Base-by-base conservation (phyloP, 148 eudicot species). In the Silene uniflora region DNA sequence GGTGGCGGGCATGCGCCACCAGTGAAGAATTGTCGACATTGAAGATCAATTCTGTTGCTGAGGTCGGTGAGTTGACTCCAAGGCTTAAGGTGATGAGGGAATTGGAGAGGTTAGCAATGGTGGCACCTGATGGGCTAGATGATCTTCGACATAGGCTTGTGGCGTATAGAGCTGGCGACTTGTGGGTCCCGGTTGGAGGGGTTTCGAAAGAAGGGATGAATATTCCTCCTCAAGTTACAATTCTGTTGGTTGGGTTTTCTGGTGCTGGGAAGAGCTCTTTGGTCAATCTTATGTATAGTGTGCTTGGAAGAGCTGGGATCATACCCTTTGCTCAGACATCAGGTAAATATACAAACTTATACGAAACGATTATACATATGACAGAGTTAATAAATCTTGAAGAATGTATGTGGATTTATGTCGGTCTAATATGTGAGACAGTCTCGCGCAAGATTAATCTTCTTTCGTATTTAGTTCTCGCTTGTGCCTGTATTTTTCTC, bases 131-230 rank as follows among this genome's bases (percentile, higher is more conserved):
- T 16, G 90, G 90, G 1, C 80, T 89, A 2, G 89, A 87, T 22
- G 89, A 87, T 66, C 81, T 89, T 18, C 78, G 90, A 22, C 90
- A 89, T 72, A 83, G 83, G 83, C 85, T 89, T 11, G 61, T 89
- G 18, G 72, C 86, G 9, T 89, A 89, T 58, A 62, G 81, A 21
- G 81, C 89, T 5, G 93, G 93, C 5, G 93, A 89, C 73, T 79
- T 89, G 74, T 89, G 93, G 89, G 74, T 89, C 52, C 89, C 93
- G 0, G 74, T 83, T 32, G 93, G 93, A 19, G 93, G 93, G 17
- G 49, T 89, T 22, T 80, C 69, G 70, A 89, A 87, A 69, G 89
- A 86, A 67, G 86, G 85, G 1, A 78, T 86, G 84, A 83, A 81
- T 6, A 81, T 89, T 2, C 87, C 93, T 0, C 65, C 73, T 0